Conservation (phyloP, 148 eudicot species). For the Mesembryanthemum crystallinum region DNA sequence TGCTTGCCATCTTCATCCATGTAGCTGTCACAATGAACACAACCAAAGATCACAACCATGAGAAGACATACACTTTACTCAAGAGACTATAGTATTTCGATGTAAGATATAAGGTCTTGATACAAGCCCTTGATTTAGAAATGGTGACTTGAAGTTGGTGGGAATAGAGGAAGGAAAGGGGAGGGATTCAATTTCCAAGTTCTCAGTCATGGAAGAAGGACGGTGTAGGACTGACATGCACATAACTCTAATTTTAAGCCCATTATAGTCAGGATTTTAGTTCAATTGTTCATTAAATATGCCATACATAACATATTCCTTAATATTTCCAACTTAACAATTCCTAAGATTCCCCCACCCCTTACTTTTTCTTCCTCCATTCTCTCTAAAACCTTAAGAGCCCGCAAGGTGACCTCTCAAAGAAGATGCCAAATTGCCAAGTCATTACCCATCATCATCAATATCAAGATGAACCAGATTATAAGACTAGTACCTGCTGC, state of each 20-base stretch:
- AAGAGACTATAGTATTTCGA: background rate
- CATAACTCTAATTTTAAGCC: background rate
- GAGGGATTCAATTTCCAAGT: too few relatives aligned
- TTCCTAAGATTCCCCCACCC: background rate
- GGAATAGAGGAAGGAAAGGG: too few relatives aligned
- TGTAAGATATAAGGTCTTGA: background rate
- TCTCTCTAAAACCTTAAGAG: background rate
- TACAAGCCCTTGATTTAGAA: background rate
- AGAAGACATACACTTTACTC: background rate
- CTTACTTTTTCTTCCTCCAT: too few relatives aligned
- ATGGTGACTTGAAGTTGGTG: too few relatives aligned
- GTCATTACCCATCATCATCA: background rate
- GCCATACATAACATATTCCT: too few relatives aligned
- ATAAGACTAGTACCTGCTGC: slow-evolving; percentile 61
- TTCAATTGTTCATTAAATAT: too few relatives aligned
- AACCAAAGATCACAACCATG: slow-evolving; percentile 1
- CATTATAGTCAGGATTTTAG: too few relatives aligned
- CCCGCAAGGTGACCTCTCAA: background rate
- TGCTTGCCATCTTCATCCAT: slow-evolving; percentile 74
- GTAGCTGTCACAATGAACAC: slow-evolving; percentile 42
- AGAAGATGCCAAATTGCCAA: background rate
- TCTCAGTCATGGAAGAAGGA: background rate
- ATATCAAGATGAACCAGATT: background rate
- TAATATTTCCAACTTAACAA: background rate
- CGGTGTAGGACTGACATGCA: background rate